phyloP scores from a whole-genome alignment of 768 basidiomycete genomes.

The Tricholoma furcatifolium region DNA sequence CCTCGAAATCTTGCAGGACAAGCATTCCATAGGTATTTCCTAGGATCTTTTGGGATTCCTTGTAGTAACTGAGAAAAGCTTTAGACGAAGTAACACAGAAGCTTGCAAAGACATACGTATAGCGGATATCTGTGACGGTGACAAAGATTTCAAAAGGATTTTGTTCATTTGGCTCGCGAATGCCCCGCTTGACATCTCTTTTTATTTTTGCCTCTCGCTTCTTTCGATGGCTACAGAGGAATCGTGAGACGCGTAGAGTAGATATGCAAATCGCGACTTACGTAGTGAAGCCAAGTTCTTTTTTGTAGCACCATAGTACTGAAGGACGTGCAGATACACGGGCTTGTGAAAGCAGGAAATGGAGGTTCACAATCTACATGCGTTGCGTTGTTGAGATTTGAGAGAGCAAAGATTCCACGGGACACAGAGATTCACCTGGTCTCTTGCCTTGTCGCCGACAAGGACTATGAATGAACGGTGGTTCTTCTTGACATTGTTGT shows the following conservation, averaged over 20 bases:
- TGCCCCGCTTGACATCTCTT: slow-evolving; percentile 90
- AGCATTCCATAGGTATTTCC: slow-evolving; percentile 99
- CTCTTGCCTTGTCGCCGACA: slow-evolving; percentile 90
- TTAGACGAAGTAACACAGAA: not conserved
- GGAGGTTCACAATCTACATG: slow-evolving; percentile 84
- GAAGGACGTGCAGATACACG: slow-evolving; percentile 86
- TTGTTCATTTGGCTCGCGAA: slow-evolving; percentile 92
- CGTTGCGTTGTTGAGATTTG: not conserved
- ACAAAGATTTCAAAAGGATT: slow-evolving; percentile 98
- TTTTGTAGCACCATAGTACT: slow-evolving; percentile 99
- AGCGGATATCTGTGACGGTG: slow-evolving; percentile 97
- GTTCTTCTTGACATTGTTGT: slow-evolving; percentile 90
- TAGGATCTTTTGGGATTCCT: slow-evolving; percentile 37
- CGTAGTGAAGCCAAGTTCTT: slow-evolving; percentile 96
- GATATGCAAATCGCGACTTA: slow-evolving; percentile 32
- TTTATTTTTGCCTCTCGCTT: slow-evolving; percentile 97
- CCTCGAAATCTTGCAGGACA: slow-evolving; percentile 96
- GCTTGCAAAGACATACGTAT: slow-evolving; percentile 62
- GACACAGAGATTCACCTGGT: slow-evolving; percentile 63
- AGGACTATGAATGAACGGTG: slow-evolving; percentile 95
- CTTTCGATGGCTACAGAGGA: slow-evolving; percentile 74
- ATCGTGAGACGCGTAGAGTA: slow-evolving; percentile 2
- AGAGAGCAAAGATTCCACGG: not conserved
- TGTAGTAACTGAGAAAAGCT: slow-evolving; percentile 13
- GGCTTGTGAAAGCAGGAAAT: slow-evolving; percentile 91